Conservation (phyloP, 2,329 filamentous ascomycete species). For the Xylaria sp. region DNA sequence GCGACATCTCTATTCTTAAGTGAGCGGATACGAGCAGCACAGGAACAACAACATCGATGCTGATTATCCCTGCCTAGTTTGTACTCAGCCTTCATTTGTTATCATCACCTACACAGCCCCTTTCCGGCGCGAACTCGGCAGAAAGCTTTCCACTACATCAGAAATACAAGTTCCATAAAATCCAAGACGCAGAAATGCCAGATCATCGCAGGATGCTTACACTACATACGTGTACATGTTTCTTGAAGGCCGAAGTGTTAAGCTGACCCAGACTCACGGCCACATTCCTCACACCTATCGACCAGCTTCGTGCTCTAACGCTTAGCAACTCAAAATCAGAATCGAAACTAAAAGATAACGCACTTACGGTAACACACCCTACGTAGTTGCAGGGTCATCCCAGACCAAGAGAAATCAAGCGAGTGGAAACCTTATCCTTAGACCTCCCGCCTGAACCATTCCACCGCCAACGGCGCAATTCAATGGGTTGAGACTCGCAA, state of each 20-base stretch:
- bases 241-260: neutral
- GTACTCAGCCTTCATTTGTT: neutral
- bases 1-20: too few species aligned
- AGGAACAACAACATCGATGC: neutral
- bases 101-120: conserved; percentile 18
- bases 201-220: neutral
- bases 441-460: neutral
- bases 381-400: neutral
- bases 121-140: neutral
- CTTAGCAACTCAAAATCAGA: neutral
- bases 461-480: neutral
- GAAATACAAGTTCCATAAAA: neutral
- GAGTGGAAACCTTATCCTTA: neutral
- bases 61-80: too few species aligned
- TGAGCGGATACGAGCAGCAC: neutral
- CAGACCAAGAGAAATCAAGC: neutral
- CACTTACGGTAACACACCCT: neutral
- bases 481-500: neutral
- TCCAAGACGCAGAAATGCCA: neutral
- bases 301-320: neutral
- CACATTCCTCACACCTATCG: neutral
- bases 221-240: neutral
- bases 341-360: neutral
- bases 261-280: too few species aligned
- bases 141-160: neutral